Evolutionary conservation across 345 rosid genomes (phyloP).

Genomic region (Hibiscus mutabilis): DNA sequence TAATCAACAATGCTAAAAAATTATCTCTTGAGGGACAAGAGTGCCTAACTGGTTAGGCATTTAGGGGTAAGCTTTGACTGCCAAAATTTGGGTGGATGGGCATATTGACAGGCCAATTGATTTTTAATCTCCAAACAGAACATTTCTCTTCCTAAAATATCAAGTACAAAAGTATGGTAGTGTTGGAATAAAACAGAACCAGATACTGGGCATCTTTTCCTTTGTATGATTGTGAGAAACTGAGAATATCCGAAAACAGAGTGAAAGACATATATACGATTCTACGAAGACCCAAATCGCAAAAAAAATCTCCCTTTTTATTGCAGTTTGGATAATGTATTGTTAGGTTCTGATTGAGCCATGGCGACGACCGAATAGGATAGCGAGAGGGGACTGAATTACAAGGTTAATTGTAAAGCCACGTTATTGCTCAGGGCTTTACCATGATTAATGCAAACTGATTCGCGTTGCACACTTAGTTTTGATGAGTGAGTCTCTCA

Average conservation of each 20-base stretch:
- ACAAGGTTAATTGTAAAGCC: not conserved
- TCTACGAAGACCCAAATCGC: not conserved
- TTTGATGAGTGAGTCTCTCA: too few relatives aligned
- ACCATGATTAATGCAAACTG: too few relatives aligned
- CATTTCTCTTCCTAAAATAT: not conserved
- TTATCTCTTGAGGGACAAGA: too few relatives aligned
- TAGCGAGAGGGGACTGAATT: not conserved
- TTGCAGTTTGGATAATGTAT: not conserved
- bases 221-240: not conserved
- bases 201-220: not conserved
- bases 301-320: not conserved
- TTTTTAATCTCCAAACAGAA: not conserved
- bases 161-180: not conserved
- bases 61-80: not conserved
- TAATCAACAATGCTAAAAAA: too few relatives aligned
- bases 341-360: not conserved
- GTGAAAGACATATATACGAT: not conserved
- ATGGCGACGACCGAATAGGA: not conserved
- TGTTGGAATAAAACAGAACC: not conserved
- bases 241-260: not conserved
- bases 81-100: not conserved
- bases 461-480: not conserved
- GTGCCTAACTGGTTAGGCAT: not conserved
- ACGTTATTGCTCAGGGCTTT: constrained; percentile 1
- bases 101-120: not conserved